These are phyloP conservation scores for Iodosphaeria phyllophila DNA, from an alignment of 2,329 filamentous ascomycete genomes.

Conservation along the genomic window DNA sequence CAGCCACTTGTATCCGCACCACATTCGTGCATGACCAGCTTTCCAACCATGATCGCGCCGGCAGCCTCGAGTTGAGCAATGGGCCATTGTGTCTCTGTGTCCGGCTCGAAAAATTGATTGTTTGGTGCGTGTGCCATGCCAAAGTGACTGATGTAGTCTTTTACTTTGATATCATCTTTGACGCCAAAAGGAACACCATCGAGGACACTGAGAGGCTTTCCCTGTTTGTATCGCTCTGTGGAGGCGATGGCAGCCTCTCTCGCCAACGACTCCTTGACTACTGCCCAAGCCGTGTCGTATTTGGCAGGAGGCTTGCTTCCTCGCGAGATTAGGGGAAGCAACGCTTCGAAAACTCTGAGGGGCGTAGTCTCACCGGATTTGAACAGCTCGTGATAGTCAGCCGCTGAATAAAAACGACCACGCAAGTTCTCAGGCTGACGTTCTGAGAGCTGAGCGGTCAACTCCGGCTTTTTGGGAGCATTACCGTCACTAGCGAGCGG, in stretches of 20 bases:
- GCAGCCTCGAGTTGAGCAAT: slow-evolving; percentile 52
- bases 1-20: slow-evolving; percentile 73
- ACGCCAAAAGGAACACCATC: slow-evolving; percentile 72
- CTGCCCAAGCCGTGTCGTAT: slow-evolving; percentile 58
- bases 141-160: slow-evolving; percentile 48
- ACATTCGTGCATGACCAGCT: slow-evolving; percentile 65
- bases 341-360: slow-evolving; percentile 46
- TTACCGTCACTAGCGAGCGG: slow-evolving; percentile 21
- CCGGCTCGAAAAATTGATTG: slow-evolving; percentile 34
- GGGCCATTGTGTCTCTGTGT: slow-evolving; percentile 46
- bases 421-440: slow-evolving; percentile 20
- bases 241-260: slow-evolving; percentile 53
- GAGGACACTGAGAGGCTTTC: slow-evolving; percentile 45
- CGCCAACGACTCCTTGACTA: slow-evolving; percentile 41
- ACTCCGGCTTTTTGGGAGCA: slow-evolving; percentile 15
- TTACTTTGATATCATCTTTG: slow-evolving; percentile 62
- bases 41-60: slow-evolving; percentile 58
- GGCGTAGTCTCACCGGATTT: slow-evolving; percentile 52
- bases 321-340: slow-evolving; percentile 52
- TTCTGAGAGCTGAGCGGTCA: slow-evolving; percentile 21
- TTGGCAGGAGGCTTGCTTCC: slow-evolving; percentile 31
- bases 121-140: no score
- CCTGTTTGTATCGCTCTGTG: slow-evolving; percentile 50
- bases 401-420: slow-evolving; percentile 46
- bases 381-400: slow-evolving; percentile 65